Percentiles rank a stretch among this genome's conserved stretches.
Evolutionary conservation across 2,329 filamentous ascomycete species (phyloP).

Genomic region (Ophiocordyceps sinensis): DNA sequence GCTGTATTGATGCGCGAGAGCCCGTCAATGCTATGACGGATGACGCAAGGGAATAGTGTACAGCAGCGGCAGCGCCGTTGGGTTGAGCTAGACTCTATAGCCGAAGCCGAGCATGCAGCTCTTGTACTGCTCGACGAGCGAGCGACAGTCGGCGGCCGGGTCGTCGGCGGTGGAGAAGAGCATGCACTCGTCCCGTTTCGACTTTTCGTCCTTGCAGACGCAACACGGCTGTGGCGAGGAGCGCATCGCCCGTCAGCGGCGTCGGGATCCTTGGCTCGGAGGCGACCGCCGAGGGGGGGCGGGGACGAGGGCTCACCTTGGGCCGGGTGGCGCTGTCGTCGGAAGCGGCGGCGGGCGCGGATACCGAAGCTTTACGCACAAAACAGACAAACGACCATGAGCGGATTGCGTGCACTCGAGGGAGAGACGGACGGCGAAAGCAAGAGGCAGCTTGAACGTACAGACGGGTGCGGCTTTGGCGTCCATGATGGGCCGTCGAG

Average conservation of each 20-base stretch:
- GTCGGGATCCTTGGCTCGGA: not conserved
- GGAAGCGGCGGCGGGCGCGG: too few relatives aligned
- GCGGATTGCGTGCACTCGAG: not conserved
- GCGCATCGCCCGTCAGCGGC: conserved; percentile 1
- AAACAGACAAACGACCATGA: not conserved
- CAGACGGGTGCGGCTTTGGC: conserved; percentile 12
- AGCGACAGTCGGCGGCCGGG: conserved; percentile 70
- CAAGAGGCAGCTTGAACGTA: conserved; percentile 6
- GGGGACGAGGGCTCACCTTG: conserved; percentile 19
- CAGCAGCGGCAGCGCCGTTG: not conserved
- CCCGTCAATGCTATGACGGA: conserved; percentile 3
- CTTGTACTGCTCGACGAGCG: conserved; percentile 72
- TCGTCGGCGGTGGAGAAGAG: conserved; percentile 80
- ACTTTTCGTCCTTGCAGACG: conserved; percentile 93
- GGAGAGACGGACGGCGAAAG: not conserved
- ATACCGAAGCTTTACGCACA: too few relatives aligned
- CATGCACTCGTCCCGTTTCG: conserved; percentile 93
- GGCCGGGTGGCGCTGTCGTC: conserved; percentile 16
- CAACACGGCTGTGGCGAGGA: conserved; percentile 65
- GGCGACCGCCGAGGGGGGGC: too few relatives aligned
- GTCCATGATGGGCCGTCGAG: conserved; percentile 15
- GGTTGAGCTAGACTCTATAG: conserved; percentile 49
- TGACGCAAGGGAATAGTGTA: conserved; percentile 1
- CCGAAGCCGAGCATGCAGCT: conserved; percentile 88
- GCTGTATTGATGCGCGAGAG: conserved; percentile 2